Evolutionary conservation across 2,329 filamentous ascomycete genomes (phyloP).

Genomic region (Ceratocystis eucalypticola): DNA sequence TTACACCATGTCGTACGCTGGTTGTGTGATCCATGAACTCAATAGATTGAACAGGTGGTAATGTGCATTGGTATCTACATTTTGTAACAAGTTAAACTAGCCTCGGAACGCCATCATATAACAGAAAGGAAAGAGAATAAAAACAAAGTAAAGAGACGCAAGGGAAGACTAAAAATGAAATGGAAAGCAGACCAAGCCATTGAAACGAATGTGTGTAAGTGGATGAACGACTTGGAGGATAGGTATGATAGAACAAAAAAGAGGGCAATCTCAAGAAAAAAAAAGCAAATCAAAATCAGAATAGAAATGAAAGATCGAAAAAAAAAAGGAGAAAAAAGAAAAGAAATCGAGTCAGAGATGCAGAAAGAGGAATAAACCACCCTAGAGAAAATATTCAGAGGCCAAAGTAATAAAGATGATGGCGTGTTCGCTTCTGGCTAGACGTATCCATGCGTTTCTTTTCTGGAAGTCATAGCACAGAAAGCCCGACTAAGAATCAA

Average conservation of each 20-base stretch:
- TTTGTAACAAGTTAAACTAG: slow-evolving; percentile 12
- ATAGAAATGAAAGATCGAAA: slow-evolving; percentile 3
- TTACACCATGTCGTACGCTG: not conserved
- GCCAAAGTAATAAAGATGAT: not conserved
- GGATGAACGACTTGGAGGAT: not conserved
- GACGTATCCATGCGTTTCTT: not conserved
- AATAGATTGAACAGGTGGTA: not conserved
- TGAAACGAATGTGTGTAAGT: not conserved
- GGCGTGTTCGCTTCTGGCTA: not conserved
- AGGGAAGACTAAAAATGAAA: slow-evolving; percentile 6
- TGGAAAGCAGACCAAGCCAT: not conserved
- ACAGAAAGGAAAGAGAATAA: slow-evolving; percentile 3
- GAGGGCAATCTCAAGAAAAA: not conserved
- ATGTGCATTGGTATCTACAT: slow-evolving; percentile 9
- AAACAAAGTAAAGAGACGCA: slow-evolving; percentile 8
- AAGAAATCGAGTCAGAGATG: not conserved
- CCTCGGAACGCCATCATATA: slow-evolving; percentile 18
- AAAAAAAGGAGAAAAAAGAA: not conserved
- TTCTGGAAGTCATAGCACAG: not conserved
- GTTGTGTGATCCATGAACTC: not conserved
- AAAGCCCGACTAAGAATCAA: not conserved
- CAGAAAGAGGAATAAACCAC: not conserved
- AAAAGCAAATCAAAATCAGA: not conserved
- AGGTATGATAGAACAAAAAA: not conserved
- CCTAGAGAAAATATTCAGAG: not conserved